These are phyloP conservation scores for Ascoidea asiatica DNA, from an alignment of 805 yeast genomes.

Conservation along the genomic window DNA sequence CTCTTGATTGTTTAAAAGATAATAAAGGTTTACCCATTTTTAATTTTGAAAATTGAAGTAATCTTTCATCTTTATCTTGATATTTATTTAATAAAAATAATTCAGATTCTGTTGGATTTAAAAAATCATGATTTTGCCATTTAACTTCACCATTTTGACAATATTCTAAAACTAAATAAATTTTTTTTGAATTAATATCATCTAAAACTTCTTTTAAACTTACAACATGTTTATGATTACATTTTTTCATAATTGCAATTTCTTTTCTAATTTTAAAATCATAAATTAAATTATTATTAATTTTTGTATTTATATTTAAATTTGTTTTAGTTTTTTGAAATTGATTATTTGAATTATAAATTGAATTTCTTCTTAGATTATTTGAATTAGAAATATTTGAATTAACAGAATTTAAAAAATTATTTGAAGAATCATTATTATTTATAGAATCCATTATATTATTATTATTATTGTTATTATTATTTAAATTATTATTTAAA, in stretches of 20 bases:
- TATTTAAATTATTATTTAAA: constrained; percentile 21
- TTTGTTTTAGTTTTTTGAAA: constrained; percentile 27
- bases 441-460: neutral
- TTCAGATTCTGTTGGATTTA: neutral
- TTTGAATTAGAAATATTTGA: too few relatives aligned
- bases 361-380: neutral
- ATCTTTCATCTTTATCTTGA: constrained; percentile 11
- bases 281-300: constrained; percentile 41
- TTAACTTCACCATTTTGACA: constrained; percentile 81
- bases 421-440: too few relatives aligned
- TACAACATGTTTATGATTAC: constrained; percentile 89
- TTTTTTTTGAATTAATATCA: constrained; percentile 70
- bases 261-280: constrained; percentile 63
- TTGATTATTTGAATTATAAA: constrained; percentile 11
- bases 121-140: constrained; percentile 42
- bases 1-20: constrained; percentile 51
- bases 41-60: neutral
- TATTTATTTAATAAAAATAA: neutral
- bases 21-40: constrained; percentile 47
- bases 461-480: constrained; percentile 9
- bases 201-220: constrained; percentile 77
- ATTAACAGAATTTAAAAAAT: too few relatives aligned
- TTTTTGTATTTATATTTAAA: constrained; percentile 48
- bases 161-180: constrained; percentile 82
- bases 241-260: constrained; percentile 85